Percentiles rank a stretch among this genome's conserved stretches.
phyloP scores from a whole-genome alignment of 192 early-diverging fungal species.

The Umbelopsis sp. region DNA sequence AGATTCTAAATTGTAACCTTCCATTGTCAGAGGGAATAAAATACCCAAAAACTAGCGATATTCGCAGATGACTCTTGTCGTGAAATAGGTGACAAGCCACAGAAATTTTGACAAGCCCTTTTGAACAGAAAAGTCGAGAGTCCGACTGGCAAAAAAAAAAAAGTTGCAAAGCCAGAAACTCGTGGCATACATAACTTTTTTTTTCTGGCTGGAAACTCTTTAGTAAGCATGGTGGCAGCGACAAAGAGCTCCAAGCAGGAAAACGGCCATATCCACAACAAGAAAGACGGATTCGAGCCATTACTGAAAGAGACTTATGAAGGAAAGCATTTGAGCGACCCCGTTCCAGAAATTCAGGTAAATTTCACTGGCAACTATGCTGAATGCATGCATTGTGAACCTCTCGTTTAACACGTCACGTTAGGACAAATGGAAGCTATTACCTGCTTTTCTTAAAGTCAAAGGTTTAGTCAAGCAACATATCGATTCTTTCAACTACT shows the following conservation, averaged over 20 bases:
- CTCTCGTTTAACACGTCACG: background rate
- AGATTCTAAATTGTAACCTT: too few relatives aligned
- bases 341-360: conserved; percentile 46
- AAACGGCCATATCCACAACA: background rate
- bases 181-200: too few relatives aligned
- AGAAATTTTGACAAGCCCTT: background rate
- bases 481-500: conserved; percentile 99
- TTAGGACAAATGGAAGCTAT: conserved; percentile 97
- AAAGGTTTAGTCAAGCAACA: conserved; percentile 99
- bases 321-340: conserved; percentile 39
- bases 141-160: too few relatives aligned
- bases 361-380: background rate
- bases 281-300: conserved; percentile 36
- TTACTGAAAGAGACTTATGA: conserved; percentile 33
- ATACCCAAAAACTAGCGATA: background rate
- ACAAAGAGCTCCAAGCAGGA: conserved; percentile 18
- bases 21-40: too few relatives aligned
- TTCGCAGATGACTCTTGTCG: background rate
- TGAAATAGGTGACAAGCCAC: background rate
- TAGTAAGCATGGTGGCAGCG: conserved; percentile 8
- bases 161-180: too few relatives aligned
- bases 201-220: background rate
- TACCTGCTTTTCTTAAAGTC: conserved; percentile 96
- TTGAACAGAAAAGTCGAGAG: too few relatives aligned
- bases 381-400: background rate